Percentiles rank a stretch among this genome's conserved stretches.
These are phyloP conservation scores for Penicillium fimorum DNA, from an alignment of 495 filamentous ascomycete genomes.

Conservation along the genomic window DNA sequence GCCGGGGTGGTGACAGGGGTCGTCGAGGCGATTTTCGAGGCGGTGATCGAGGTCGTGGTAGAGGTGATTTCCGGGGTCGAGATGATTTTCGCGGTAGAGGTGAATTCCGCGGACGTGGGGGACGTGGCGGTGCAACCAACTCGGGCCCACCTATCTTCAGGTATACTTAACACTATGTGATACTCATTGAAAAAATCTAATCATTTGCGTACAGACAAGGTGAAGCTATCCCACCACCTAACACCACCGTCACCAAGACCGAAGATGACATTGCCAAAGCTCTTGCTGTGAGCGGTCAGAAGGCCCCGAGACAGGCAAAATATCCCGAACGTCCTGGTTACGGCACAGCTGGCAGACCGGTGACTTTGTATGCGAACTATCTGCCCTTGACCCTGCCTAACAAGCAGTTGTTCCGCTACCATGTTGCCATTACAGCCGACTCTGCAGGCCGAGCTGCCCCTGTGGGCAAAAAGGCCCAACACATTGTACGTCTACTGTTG, in stretches of 20 bases:
- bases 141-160: slow-evolving; percentile 9
- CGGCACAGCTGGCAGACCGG: slow-evolving; percentile 50
- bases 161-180: not conserved
- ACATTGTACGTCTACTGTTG: slow-evolving; percentile 54
- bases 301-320: slow-evolving; percentile 14
- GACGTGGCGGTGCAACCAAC: not conserved
- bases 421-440: slow-evolving; percentile 30
- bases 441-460: slow-evolving; percentile 29
- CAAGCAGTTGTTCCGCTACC: slow-evolving; percentile 39
- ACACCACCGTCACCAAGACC: slow-evolving; percentile 27
- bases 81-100: not conserved
- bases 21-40: slow-evolving; percentile 1
- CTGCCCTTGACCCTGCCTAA: slow-evolving; percentile 49
- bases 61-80: slow-evolving; percentile 1
- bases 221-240: slow-evolving; percentile 21
- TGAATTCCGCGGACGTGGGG: not conserved
- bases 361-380: slow-evolving; percentile 64
- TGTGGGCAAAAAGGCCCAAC: slow-evolving; percentile 51
- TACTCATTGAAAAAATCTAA: not conserved
- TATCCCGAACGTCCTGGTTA: slow-evolving; percentile 56
- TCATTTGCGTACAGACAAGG: slow-evolving; percentile 19
- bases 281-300: slow-evolving; percentile 22
- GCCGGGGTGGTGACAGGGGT: not conserved
- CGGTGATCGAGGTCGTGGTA: not conserved
- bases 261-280: slow-evolving; percentile 32